Base-by-base conservation (phyloP, 371 early-diverging fungal genomes). In the Mortierella sp. region DNA sequence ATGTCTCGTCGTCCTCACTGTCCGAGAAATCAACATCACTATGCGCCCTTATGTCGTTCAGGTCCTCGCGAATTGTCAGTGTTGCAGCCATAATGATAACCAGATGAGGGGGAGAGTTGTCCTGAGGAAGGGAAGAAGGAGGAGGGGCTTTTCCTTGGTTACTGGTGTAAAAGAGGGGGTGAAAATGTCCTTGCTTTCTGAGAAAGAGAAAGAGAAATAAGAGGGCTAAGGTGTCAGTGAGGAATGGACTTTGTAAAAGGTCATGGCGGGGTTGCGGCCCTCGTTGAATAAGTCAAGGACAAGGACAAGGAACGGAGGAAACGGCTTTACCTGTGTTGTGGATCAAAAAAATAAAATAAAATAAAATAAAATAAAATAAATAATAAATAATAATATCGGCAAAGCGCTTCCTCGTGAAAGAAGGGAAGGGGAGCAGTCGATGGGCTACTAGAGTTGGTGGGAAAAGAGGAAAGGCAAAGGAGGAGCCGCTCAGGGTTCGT, bases 1-100 rank as follows among this genome's bases (percentile, higher is more conserved):
- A 64, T 19, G 52, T 60, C 23, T 66, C 75, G 16, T 75, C 77
- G 2, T 77, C 69, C 4, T 62, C 69, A 6, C 64, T 64, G 26
- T 65, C 57, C 1, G 23, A 23, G 23, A 19, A 23, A 26, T 53
- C 53, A 26, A 9, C 53, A 23, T 53, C 53, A 3, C 23, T 16
- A 37, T 37, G 37, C 9, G 37, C 37, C 37, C 37, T 37, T 9
- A 37, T 37, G 9, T 37, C 37, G 37, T 37, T 37, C 37, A 37
- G 37, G 26, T 60, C 64, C 4, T 68, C 62, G 14, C n/a, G 61
- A 61, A 30, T 66, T 64, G 26, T 66, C 62, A 43, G 57, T 65
- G 57, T 56, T 57, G 29, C 56, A 57, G 29, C 61, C 61, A 50
- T 66, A 65, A 1, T 62, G 55, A 37, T 70, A 19, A 18, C 46